phyloP scores from a whole-genome alignment of 2,329 filamentous ascomycete genomes.

The Colletotrichum truncatum region DNA sequence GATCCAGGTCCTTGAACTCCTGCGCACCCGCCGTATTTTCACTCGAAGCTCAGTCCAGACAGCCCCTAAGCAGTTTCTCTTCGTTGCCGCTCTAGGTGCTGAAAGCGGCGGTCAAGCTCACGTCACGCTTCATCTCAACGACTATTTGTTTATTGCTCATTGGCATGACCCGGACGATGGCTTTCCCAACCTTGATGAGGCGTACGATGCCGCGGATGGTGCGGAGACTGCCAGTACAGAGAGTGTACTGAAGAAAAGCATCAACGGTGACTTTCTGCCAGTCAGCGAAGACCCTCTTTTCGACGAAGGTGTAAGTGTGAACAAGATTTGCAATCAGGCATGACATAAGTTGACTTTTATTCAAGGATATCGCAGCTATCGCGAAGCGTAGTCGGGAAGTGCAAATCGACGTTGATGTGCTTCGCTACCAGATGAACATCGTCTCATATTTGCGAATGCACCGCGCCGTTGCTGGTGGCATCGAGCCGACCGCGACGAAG shows the following conservation, averaged over 20 bases:
- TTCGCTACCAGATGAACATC: conserved; percentile 88
- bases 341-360: conserved; percentile 31
- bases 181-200: conserved; percentile 78
- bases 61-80: conserved; percentile 81
- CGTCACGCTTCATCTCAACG: conserved; percentile 72
- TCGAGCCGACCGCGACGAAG: conserved; percentile 80
- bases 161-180: conserved; percentile 79
- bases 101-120: conserved; percentile 55
- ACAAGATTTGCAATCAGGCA: neutral
- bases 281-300: conserved; percentile 44
- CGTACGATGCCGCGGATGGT: conserved; percentile 45
- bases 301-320: conserved; percentile 50
- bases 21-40: conserved; percentile 81
- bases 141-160: conserved; percentile 89
- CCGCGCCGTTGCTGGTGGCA: conserved; percentile 81
- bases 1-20: conserved; percentile 80
- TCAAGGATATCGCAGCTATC: conserved; percentile 69
- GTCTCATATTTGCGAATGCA: conserved; percentile 88
- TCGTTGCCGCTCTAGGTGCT: conserved; percentile 75
- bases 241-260: conserved; percentile 55
- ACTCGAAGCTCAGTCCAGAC: conserved; percentile 78
- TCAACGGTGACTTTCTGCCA: conserved; percentile 3
- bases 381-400: conserved; percentile 66
- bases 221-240: conserved; percentile 45
- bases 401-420: conserved; percentile 77